phyloP scores from a whole-genome alignment of 208 protist genomes.

The Histomonas meleagridis region DNA sequence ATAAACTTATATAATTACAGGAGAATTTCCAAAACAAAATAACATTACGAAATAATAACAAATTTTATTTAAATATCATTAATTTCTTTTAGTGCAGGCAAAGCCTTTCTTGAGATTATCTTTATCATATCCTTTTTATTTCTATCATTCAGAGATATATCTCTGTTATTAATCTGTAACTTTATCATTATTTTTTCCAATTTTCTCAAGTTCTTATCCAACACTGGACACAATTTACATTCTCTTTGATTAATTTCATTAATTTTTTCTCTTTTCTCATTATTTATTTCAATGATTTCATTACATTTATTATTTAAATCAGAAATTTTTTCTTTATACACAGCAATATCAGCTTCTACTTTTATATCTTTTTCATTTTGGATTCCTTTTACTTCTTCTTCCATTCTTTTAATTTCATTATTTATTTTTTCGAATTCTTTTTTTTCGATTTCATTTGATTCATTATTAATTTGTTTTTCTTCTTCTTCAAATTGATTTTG shows the following conservation, averaged over 20 bases:
- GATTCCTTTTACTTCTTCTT: not conserved
- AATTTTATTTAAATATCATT: too few species aligned
- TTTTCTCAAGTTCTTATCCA: slow-evolving; percentile 28
- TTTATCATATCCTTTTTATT: not conserved
- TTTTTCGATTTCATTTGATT: not conserved
- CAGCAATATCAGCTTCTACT: not conserved
- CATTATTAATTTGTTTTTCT: not conserved
- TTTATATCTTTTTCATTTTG: not conserved
- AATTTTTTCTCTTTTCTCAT: not conserved
- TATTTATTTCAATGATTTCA: not conserved
- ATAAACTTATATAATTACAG: too few species aligned
- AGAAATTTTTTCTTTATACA: not conserved
- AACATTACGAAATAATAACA: too few species aligned
- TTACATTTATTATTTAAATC: not conserved
- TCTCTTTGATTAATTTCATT: not conserved
- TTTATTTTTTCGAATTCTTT: not conserved
- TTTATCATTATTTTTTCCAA: not conserved
- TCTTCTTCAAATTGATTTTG: not conserved
- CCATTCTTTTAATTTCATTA: not conserved
- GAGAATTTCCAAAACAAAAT: too few species aligned
- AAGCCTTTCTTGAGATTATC: too few species aligned
- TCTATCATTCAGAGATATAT: not conserved
- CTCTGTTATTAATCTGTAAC: not conserved
- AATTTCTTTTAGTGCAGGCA: too few species aligned
- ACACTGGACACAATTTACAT: not conserved